A percentile compares a stretch with the other conserved stretches of the same genome.
These are phyloP conservation scores for Ensete ventricosum DNA, from an alignment of 176 grass and related monocot species.

Conservation along the genomic window DNA sequence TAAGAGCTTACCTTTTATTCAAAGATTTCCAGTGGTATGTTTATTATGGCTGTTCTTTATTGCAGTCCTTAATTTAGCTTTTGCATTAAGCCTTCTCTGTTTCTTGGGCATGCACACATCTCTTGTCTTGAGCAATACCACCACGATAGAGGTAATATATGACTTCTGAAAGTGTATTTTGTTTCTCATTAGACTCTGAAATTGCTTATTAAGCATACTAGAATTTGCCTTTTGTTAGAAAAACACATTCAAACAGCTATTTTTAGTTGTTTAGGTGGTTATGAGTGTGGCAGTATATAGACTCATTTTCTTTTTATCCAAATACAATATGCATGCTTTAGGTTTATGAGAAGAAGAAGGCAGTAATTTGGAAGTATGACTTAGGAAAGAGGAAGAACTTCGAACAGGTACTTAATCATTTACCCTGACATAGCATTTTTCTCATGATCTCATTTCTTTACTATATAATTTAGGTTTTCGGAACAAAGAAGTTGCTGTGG, in stretches of 20 bases:
- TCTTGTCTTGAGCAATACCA: conserved; percentile 61
- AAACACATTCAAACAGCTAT: too few species aligned
- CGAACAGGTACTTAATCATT: conserved; percentile 44
- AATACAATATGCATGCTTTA: conserved; percentile 30
- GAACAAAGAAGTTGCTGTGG: conserved; percentile 70
- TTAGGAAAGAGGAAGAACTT: conserved; percentile 75
- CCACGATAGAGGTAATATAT: conserved; percentile 68
- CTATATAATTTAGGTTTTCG: conserved; percentile 51
- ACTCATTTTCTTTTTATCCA: not conserved
- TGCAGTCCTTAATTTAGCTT: conserved; percentile 86
- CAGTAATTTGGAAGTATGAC: conserved; percentile 57
- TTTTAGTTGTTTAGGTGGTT: too few species aligned
- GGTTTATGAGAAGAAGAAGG: conserved; percentile 65
- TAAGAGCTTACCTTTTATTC: not conserved
- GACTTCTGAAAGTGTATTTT: not conserved
- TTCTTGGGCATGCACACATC: conserved; percentile 63
- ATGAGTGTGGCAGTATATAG: not conserved
- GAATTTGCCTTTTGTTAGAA: too few species aligned
- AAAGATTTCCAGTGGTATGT: conserved; percentile 15
- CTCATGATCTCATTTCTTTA: conserved; percentile 2
- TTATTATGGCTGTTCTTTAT: conserved; percentile 27
- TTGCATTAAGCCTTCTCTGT: conserved; percentile 75
- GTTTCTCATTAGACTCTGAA: not conserved
- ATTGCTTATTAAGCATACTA: too few species aligned
- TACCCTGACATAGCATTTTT: not conserved